Percentiles rank a stretch among this genome's conserved stretches.
These are phyloP conservation scores for Withania somnifera DNA, from an alignment of 305 asterid genomes.

Conservation along the genomic window DNA sequence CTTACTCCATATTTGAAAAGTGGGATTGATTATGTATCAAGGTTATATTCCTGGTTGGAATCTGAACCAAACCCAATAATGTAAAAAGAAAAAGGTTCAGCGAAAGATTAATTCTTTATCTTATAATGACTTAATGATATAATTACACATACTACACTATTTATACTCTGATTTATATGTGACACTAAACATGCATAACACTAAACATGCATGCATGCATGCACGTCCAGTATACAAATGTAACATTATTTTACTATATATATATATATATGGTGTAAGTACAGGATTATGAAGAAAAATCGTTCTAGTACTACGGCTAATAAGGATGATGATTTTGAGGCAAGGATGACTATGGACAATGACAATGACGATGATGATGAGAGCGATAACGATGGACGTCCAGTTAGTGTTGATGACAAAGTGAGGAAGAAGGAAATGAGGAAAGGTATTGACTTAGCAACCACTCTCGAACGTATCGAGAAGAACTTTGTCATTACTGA, in stretches of 20 bases:
- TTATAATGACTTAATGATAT: no score
- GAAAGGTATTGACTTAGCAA: slow-evolving; percentile 97
- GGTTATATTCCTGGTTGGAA: no score
- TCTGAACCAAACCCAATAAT: no score
- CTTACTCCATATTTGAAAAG: background rate
- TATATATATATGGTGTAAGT: no score
- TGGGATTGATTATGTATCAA: no score
- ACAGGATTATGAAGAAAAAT: slow-evolving; percentile 64
- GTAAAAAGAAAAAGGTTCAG: no score
- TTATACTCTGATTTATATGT: no score
- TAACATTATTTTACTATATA: background rate
- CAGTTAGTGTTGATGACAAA: slow-evolving; percentile 85
- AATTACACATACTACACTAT: no score
- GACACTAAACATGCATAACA: no score
- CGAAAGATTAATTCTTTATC: no score
- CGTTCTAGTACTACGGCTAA: slow-evolving; percentile 28
- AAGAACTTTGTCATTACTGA: slow-evolving; percentile 94
- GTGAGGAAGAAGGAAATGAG: slow-evolving; percentile 96
- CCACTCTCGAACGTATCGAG: slow-evolving; percentile 97
- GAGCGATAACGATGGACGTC: slow-evolving; percentile 56
- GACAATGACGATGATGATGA: slow-evolving; percentile 34
- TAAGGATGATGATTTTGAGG: slow-evolving; percentile 27
- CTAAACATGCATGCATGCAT: background rate
- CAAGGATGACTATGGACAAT: slow-evolving; percentile 21
- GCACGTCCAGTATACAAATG: background rate